These are phyloP conservation scores for Shiraia sp. DNA, from an alignment of 2,329 filamentous ascomycete species.

Conservation along the genomic window DNA sequence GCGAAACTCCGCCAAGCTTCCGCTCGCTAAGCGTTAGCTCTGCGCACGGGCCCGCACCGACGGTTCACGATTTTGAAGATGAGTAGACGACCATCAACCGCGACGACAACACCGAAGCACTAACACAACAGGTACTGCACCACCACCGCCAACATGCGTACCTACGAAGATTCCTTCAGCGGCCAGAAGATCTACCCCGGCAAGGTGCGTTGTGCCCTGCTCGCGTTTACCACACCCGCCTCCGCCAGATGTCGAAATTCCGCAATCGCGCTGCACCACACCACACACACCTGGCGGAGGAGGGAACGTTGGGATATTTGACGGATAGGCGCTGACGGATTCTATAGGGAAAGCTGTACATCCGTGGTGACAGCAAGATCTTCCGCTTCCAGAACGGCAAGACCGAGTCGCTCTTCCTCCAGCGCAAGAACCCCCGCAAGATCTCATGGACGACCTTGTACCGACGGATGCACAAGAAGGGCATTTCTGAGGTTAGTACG, in stretches of 20 bases:
- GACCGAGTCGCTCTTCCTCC: slow-evolving; percentile 98
- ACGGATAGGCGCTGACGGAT: slow-evolving; percentile 34
- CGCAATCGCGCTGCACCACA: slow-evolving; percentile 15
- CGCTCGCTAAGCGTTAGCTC: no score
- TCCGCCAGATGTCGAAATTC: slow-evolving; percentile 30
- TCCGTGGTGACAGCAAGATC: slow-evolving; percentile 99
- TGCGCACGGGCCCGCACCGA: no score
- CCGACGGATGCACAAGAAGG: slow-evolving; percentile 99
- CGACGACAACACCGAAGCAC: slow-evolving; percentile 42
- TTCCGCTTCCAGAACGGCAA: slow-evolving; percentile 99
- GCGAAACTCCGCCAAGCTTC: no score
- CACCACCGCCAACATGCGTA: slow-evolving; percentile 67
- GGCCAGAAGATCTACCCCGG: slow-evolving; percentile 79
- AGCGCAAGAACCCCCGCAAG: slow-evolving; percentile 99
- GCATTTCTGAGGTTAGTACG: slow-evolving; percentile 93
- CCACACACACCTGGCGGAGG: slow-evolving; percentile 19
- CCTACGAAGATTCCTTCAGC: slow-evolving; percentile 79
- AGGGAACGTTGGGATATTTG: slow-evolving; percentile 8
- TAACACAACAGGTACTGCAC: slow-evolving; percentile 45
- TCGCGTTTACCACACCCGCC: slow-evolving; percentile 12
- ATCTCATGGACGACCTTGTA: slow-evolving; percentile 98
- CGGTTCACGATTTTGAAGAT: no score
- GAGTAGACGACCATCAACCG: no score
- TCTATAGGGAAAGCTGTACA: slow-evolving; percentile 93
- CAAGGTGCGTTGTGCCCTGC: slow-evolving; percentile 67